Evolutionary conservation across 441 rosid species (phyloP).

Genomic region (Erodium texanum): DNA sequence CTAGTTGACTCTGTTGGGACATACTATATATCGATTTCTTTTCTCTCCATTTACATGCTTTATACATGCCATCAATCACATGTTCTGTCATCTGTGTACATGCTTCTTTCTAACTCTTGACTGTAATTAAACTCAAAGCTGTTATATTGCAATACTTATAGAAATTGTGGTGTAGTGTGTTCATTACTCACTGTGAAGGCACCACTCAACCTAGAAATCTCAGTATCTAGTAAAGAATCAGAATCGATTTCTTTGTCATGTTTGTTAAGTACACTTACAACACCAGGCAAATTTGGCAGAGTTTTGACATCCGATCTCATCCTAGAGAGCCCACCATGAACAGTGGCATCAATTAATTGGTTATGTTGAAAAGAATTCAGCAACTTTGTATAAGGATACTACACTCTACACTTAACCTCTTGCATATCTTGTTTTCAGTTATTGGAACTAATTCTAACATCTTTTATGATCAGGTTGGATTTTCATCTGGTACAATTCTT

Average conservation of each 20-base stretch:
- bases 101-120: neutral
- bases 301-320: neutral
- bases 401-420: neutral
- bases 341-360: neutral
- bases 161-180: neutral
- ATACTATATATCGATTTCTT: neutral
- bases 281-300: neutral
- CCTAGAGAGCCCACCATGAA: neutral
- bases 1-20: neutral
- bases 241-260: neutral
- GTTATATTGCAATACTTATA: neutral
- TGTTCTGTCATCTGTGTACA: neutral
- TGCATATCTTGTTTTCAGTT: conserved; percentile 6
- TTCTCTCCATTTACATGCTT: neutral
- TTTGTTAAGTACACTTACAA: neutral
- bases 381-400: neutral
- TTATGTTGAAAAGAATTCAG: neutral
- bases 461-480: conserved; percentile 50
- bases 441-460: conserved; percentile 19
- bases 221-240: neutral
- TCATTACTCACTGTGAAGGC: neutral
- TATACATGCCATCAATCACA: neutral
- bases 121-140: neutral
- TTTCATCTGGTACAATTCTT: conserved; percentile 90
- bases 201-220: neutral